phyloP scores from a whole-genome alignment of 192 early-diverging fungal species.

The Gaertneriomyces sp. region DNA sequence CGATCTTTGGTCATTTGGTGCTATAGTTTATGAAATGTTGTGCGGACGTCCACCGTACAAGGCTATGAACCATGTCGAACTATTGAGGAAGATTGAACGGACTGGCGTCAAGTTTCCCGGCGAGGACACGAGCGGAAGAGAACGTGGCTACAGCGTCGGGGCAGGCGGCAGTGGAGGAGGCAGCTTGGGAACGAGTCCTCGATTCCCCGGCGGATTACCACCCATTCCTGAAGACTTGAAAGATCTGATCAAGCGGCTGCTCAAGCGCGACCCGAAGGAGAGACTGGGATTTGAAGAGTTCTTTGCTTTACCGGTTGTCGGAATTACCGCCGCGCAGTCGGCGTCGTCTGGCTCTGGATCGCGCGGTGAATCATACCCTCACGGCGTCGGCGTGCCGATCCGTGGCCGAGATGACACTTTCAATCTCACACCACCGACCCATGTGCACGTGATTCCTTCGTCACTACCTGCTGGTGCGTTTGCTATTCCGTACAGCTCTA shows the following conservation, averaged over 20 bases:
- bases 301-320: constrained; percentile 42
- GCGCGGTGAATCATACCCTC: no score
- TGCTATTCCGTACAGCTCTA: no score
- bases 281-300: constrained; percentile 93
- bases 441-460: no score
- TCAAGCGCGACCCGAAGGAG: constrained; percentile 83
- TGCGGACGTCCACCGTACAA: constrained; percentile 86
- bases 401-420: no score
- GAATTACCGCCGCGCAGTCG: no score
- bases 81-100: constrained; percentile 85
- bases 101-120: constrained; percentile 85
- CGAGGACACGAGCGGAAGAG: constrained; percentile 22
- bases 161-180: constrained; percentile 3
- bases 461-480: no score
- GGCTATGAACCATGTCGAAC: constrained; percentile 89
- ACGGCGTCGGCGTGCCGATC: no score
- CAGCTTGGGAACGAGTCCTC: constrained; percentile 33
- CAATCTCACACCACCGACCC: no score
- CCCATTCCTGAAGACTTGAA: constrained; percentile 70
- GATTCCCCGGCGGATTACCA: constrained; percentile 21
- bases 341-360: no score
- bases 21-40: constrained; percentile 92
- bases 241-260: constrained; percentile 74
- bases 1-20: constrained; percentile 95
- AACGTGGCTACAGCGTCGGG: not conserved